A percentile compares a stretch with the other conserved stretches of the same genome.
Conservation (phyloP, 1,284 basidiomycete species). For the Dichomitus squalens region DNA sequence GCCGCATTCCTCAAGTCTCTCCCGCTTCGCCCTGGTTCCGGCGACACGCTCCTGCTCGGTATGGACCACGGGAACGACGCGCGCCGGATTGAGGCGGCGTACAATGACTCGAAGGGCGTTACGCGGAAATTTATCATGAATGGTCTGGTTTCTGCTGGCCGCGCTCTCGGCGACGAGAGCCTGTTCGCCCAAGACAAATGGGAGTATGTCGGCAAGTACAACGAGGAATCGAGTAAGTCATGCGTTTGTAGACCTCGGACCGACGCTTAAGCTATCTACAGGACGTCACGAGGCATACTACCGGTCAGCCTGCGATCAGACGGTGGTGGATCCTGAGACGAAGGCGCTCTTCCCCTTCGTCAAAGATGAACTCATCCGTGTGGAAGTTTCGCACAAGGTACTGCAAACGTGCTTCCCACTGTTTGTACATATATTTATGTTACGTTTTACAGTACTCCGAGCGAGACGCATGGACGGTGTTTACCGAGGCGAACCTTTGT, state of each 20-base stretch:
- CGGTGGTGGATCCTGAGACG: constrained; percentile 54
- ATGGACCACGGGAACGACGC: constrained; percentile 83
- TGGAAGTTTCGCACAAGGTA: constrained; percentile 92
- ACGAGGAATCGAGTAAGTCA: constrained; percentile 63
- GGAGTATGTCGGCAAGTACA: constrained; percentile 85
- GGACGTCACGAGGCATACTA: constrained; percentile 90
- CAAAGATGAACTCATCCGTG: constrained; percentile 78
- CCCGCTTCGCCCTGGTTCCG: constrained; percentile 73
- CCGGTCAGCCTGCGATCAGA: constrained; percentile 68
- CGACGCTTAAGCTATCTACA: constrained; percentile 30
- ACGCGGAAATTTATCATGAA: constrained; percentile 92
- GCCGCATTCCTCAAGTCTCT: constrained; percentile 78
- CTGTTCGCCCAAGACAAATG: constrained; percentile 73
- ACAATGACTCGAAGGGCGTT: constrained; percentile 81
- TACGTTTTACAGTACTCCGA: constrained; percentile 70
- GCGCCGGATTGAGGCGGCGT: constrained; percentile 73
- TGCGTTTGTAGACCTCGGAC: background rate
- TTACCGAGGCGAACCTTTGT: constrained; percentile 79
- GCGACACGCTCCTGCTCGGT: constrained; percentile 79
- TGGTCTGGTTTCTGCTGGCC: constrained; percentile 71
- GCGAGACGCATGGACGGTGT: constrained; percentile 72
- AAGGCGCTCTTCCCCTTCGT: constrained; percentile 53
- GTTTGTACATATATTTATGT: background rate
- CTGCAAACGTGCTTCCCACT: constrained; percentile 4
- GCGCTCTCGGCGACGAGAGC: constrained; percentile 59